Evolutionary conservation across 192 early-diverging fungal species (phyloP).

Genomic region (Mortierella antarctica): DNA sequence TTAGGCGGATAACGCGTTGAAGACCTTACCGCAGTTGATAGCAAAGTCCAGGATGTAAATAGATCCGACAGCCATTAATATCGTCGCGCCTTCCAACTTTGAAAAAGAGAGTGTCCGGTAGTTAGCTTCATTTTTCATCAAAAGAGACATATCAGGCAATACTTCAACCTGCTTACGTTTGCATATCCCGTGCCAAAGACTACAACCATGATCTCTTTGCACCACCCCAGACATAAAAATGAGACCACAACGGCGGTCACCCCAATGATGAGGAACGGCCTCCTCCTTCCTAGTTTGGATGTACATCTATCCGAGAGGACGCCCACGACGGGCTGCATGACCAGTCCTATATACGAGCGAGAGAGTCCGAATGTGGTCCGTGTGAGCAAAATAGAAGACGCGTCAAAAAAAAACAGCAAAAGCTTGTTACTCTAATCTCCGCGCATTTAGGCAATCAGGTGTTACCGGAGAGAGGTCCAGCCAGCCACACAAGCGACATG

Average conservation of each 20-base stretch:
- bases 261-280: conserved; percentile 89
- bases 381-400: not conserved
- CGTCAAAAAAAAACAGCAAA: not conserved
- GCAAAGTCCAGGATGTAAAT: conserved; percentile 96
- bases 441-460: too few species aligned
- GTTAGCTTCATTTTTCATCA: not conserved
- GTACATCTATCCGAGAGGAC: conserved; percentile 84
- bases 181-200: conserved; percentile 40
- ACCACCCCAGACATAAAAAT: conserved; percentile 82
- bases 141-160: not conserved
- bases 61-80: conserved; percentile 77
- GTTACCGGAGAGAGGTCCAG: conserved; percentile 84
- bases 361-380: not conserved
- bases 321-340: conserved; percentile 88
- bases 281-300: conserved; percentile 76
- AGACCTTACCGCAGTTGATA: conserved; percentile 77
- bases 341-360: conserved; percentile 57
- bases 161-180: conserved; percentile 44
- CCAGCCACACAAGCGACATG: conserved; percentile 95
- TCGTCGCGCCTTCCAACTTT: conserved; percentile 52
- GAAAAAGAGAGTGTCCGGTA: not conserved
- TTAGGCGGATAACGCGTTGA: not conserved
- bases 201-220: conserved; percentile 71
- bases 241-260: conserved; percentile 69
- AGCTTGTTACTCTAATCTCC: too few species aligned